These are phyloP conservation scores for Spiromastix sp. DNA, from an alignment of 2,329 filamentous ascomycete species.

Conservation along the genomic window DNA sequence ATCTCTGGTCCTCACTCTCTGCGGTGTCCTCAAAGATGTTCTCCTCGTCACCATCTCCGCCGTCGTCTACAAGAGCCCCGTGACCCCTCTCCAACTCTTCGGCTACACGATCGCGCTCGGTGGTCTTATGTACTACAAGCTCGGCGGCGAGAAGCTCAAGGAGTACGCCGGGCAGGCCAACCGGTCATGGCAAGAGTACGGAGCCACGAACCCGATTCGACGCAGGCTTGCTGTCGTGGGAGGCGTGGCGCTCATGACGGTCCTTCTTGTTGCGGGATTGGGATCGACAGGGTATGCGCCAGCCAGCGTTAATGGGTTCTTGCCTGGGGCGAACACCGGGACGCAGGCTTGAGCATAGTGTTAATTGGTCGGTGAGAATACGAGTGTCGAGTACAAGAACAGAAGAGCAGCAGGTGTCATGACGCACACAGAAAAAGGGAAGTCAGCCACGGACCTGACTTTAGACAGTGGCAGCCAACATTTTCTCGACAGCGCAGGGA, in stretches of 20 bases:
- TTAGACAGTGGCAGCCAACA: too few species aligned
- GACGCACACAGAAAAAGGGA: too few species aligned
- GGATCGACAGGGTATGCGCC: slow-evolving; percentile 5
- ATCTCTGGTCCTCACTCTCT: slow-evolving; percentile 73
- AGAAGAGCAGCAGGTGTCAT: too few species aligned
- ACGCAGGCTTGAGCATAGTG: too few species aligned
- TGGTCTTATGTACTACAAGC: slow-evolving; percentile 59
- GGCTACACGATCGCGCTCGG: slow-evolving; percentile 65
- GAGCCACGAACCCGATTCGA: slow-evolving; percentile 61
- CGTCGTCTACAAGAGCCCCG: slow-evolving; percentile 64
- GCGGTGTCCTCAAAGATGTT: slow-evolving; percentile 80
- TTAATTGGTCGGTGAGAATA: too few species aligned
- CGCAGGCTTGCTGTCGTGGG: slow-evolving; percentile 65
- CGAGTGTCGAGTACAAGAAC: too few species aligned
- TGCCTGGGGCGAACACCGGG: too few species aligned
- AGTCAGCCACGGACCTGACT: too few species aligned
- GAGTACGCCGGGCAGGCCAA: slow-evolving; percentile 62
- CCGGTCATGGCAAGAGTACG: slow-evolving; percentile 80
- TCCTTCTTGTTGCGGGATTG: slow-evolving; percentile 9
- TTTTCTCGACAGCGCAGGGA: too few species aligned
- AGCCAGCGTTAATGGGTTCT: too few species aligned
- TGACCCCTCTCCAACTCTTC: slow-evolving; percentile 60
- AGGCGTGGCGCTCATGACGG: slow-evolving; percentile 4
- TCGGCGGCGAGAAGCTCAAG: slow-evolving; percentile 68
- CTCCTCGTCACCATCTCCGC: slow-evolving; percentile 68